Conservation (phyloP, 129 eudicot species). For the Chrysanthemum lavandulifolium region DNA sequence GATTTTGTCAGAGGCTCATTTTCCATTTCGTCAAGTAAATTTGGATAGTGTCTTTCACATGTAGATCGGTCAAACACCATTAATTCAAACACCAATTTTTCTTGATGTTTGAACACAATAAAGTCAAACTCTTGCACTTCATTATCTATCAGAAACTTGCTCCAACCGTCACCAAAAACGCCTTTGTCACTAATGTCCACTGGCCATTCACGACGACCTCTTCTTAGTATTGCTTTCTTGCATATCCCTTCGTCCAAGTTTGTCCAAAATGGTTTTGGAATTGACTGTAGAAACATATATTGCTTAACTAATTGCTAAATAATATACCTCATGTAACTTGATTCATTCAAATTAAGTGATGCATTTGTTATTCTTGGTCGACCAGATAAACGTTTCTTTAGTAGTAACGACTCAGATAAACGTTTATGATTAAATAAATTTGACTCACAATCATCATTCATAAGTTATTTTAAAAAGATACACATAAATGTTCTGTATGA, state of each 20-base stretch:
- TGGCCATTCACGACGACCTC: constrained; percentile 23
- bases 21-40: neutral
- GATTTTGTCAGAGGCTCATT: neutral
- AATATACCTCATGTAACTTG: too few species aligned
- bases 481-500: too few species aligned
- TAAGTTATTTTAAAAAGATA: too few species aligned
- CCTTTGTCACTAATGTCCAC: constrained; percentile 17
- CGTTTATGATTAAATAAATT: too few species aligned
- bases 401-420: too few species aligned
- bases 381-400: too few species aligned
- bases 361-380: too few species aligned
- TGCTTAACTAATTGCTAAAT: too few species aligned
- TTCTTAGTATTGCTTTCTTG: constrained; percentile 4
- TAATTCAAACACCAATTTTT: constrained; percentile 31
- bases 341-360: too few species aligned
- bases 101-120: constrained; percentile 34
- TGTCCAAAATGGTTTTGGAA: constrained; percentile 23
- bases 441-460: too few species aligned
- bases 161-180: constrained; percentile 35
- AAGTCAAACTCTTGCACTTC: constrained; percentile 35
- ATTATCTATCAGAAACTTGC: constrained; percentile 25
- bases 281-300: constrained; percentile 20
- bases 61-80: constrained; percentile 36
- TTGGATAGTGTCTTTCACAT: constrained; percentile 21
- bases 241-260: constrained; percentile 2